Evolutionary conservation across 2,329 filamentous ascomycete species (phyloP).

Genomic region (Aureobasidium lini): DNA sequence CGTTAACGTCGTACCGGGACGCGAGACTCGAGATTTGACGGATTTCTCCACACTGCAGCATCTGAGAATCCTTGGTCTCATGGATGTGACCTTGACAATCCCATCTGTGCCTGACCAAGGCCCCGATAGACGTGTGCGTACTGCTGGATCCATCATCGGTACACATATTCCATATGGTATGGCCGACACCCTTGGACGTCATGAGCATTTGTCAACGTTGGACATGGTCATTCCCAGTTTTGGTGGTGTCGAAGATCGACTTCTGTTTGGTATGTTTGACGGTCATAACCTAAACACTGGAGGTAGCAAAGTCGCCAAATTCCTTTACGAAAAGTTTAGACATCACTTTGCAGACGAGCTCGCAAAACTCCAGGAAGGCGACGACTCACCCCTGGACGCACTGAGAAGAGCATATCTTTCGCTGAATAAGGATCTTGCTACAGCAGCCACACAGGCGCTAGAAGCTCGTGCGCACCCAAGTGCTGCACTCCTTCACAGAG

Average conservation of each 20-base stretch:
- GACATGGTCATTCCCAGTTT: constrained; percentile 93
- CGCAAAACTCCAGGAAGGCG: constrained; percentile 54
- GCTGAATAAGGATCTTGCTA: constrained; percentile 90
- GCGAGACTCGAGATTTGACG: constrained; percentile 66
- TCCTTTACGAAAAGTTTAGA: constrained; percentile 90
- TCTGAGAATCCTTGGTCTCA: constrained; percentile 80
- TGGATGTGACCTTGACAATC: constrained; percentile 95
- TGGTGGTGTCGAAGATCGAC: constrained; percentile 82
- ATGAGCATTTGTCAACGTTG: constrained; percentile 90
- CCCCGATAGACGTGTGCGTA: constrained; percentile 88
- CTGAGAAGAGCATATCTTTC: constrained; percentile 77
- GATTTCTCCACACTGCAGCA: constrained; percentile 83
- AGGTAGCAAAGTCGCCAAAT: constrained; percentile 94
- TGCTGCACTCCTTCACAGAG: constrained; percentile 54
- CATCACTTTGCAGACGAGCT: constrained; percentile 76
- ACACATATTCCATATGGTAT: constrained; percentile 83
- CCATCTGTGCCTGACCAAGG: constrained; percentile 91
- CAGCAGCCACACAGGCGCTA: constrained; percentile 69
- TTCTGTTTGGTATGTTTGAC: constrained; percentile 90
- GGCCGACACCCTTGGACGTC: constrained; percentile 88
- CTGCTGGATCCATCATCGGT: constrained; percentile 89
- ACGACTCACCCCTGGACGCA: constrained; percentile 76
- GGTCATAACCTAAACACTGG: constrained; percentile 82
- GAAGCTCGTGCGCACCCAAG: constrained; percentile 59
- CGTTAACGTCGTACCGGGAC: constrained; percentile 44